phyloP scores from a whole-genome alignment of 768 basidiomycete genomes.

The Suillus decipiens region DNA sequence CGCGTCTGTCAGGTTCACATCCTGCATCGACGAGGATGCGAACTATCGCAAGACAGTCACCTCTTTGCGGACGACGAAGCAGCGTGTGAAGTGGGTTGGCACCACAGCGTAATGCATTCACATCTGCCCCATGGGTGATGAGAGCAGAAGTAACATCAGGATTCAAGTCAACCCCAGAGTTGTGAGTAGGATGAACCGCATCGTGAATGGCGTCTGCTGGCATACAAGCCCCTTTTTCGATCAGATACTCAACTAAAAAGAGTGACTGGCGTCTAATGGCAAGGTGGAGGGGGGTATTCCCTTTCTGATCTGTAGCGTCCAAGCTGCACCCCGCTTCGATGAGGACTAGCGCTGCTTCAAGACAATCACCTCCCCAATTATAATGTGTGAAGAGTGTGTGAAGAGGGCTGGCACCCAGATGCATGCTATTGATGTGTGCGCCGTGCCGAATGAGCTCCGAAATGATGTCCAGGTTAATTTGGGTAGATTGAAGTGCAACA shows the following conservation, averaged over 20 bases:
- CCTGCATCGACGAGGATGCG: neutral
- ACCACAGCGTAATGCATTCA: neutral
- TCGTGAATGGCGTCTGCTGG: neutral
- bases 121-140: neutral
- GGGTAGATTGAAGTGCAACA: neutral
- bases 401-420: neutral
- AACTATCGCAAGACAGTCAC: neutral
- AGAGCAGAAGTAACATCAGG: neutral
- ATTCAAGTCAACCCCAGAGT: neutral
- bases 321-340: slow-evolving; percentile 7
- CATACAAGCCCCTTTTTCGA: neutral
- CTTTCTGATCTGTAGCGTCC: neutral
- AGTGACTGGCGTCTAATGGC: neutral
- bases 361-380: neutral
- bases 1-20: neutral
- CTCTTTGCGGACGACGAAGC: neutral
- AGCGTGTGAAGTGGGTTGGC: neutral
- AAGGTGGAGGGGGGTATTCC: neutral
- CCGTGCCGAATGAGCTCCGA: neutral
- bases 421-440: neutral
- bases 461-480: neutral
- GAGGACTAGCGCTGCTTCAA: neutral
- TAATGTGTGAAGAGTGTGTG: neutral
- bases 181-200: neutral
- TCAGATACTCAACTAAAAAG: slow-evolving; percentile 6